phyloP scores from a whole-genome alignment of 257 asterid genomes.

The Rubia yunnanensis region DNA sequence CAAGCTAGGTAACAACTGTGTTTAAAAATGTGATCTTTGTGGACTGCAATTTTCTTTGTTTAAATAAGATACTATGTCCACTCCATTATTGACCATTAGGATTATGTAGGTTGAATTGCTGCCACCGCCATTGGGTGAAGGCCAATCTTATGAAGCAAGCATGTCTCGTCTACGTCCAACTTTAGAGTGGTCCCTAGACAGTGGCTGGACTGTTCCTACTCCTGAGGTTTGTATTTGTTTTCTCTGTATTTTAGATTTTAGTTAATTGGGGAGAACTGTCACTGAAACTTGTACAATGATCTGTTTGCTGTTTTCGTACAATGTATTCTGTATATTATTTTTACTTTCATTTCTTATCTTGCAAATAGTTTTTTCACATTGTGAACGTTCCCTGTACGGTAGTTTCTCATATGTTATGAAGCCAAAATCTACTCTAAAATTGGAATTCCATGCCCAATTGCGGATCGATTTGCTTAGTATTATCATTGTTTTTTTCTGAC shows the following conservation, averaged over 20 bases:
- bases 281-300: neutral
- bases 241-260: neutral
- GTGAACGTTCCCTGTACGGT: no score
- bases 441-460: no score
- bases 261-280: neutral
- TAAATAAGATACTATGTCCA: neutral
- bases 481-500: neutral
- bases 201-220: slow-evolving; percentile 63
- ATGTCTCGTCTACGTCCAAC: slow-evolving; percentile 72
- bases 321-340: no score
- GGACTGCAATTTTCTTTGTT: neutral
- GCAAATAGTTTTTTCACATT: no score
- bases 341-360: no score
- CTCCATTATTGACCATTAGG: slow-evolving; percentile 3
- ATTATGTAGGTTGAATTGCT: slow-evolving; percentile 47
- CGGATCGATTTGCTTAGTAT: no score
- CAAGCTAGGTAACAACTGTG: neutral
- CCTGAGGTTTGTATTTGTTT: slow-evolving; percentile 33
- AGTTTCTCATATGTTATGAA: no score
- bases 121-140: slow-evolving; percentile 68
- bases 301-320: neutral
- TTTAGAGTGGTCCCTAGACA: slow-evolving; percentile 61
- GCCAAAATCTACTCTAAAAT: no score
- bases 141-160: slow-evolving; percentile 31
- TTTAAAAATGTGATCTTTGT: no score